phyloP scores from a whole-genome alignment of 2,329 filamentous ascomycete genomes.

The Pseudogymnoascus destructans region DNA sequence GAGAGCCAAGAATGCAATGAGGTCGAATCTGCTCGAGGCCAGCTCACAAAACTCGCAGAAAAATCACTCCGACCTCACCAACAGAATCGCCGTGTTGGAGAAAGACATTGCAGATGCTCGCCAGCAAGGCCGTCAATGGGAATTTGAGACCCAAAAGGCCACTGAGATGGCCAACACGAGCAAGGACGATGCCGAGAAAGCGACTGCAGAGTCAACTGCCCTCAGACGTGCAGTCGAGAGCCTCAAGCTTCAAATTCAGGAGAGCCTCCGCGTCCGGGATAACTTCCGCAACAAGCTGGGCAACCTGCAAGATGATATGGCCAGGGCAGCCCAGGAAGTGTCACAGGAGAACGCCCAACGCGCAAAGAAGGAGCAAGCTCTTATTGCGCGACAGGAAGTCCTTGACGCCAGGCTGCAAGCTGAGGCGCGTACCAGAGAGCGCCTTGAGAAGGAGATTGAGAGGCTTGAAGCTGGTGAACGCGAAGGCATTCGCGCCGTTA shows the following conservation, averaged over 20 bases:
- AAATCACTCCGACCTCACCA: slow-evolving; percentile 40
- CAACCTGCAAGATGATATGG: slow-evolving; percentile 78
- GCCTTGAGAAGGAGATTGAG: slow-evolving; percentile 53
- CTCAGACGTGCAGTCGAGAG: slow-evolving; percentile 61
- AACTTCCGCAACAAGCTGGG: slow-evolving; percentile 75
- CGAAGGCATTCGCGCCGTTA: slow-evolving; percentile 49
- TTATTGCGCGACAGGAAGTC: slow-evolving; percentile 66
- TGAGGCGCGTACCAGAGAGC: slow-evolving; percentile 56
- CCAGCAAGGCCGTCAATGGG: slow-evolving; percentile 48
- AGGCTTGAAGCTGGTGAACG: slow-evolving; percentile 51
- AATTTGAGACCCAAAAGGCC: slow-evolving; percentile 46
- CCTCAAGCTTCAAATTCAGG: slow-evolving; percentile 66
- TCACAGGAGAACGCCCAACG: slow-evolving; percentile 70
- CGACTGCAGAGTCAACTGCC: slow-evolving; percentile 52
- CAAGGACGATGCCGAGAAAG: slow-evolving; percentile 43
- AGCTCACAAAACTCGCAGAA: slow-evolving; percentile 46
- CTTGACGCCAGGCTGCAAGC: slow-evolving; percentile 65
- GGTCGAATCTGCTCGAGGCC: slow-evolving; percentile 53
- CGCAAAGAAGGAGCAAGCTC: slow-evolving; percentile 65
- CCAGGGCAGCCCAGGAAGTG: slow-evolving; percentile 62
- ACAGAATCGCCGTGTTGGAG: slow-evolving; percentile 41
- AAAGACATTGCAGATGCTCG: slow-evolving; percentile 41
- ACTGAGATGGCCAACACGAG: slow-evolving; percentile 52
- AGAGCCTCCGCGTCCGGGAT: slow-evolving; percentile 74
- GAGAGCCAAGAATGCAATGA: slow-evolving; percentile 43